Evolutionary conservation across 768 basidiomycete genomes (phyloP).

Genomic region (Podaxis mareebaensis): DNA sequence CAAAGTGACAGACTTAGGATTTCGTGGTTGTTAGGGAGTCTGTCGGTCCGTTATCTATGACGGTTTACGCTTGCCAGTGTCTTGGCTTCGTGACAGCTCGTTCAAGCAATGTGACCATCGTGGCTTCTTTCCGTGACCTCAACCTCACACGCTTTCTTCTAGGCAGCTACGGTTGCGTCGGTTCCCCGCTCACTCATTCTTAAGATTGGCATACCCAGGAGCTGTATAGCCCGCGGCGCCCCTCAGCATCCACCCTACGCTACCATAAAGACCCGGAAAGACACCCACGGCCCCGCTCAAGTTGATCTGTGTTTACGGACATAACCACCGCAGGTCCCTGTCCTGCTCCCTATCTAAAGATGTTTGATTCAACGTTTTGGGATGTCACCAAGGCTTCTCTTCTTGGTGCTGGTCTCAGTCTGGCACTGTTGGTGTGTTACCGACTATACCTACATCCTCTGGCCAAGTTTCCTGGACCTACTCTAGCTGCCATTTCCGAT

Average conservation of each 20-base stretch:
- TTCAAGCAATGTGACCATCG: no score
- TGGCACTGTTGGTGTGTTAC: background rate
- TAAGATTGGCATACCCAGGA: no score
- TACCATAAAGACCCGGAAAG: no score
- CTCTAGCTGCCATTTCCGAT: slow-evolving; percentile 26
- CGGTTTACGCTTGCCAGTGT: background rate
- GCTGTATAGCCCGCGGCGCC: no score
- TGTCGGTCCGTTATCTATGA: background rate
- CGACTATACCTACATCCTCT: slow-evolving; percentile 29
- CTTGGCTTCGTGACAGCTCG: background rate
- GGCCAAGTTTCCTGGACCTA: slow-evolving; percentile 29
- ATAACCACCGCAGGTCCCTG: background rate
- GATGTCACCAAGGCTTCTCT: background rate
- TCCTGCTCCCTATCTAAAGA: background rate
- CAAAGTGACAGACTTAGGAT: slow-evolving; percentile 1
- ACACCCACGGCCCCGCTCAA: no score
- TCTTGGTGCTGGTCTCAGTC: background rate
- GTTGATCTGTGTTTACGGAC: background rate
- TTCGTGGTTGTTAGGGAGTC: background rate
- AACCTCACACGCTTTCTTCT: no score
- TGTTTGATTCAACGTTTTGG: background rate
- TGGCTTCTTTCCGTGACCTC: no score
- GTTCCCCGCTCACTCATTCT: no score
- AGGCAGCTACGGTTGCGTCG: no score
- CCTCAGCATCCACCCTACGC: no score